Evolutionary conservation across 2,329 filamentous ascomycete genomes (phyloP).

Genomic region (Fusarium hainanense): DNA sequence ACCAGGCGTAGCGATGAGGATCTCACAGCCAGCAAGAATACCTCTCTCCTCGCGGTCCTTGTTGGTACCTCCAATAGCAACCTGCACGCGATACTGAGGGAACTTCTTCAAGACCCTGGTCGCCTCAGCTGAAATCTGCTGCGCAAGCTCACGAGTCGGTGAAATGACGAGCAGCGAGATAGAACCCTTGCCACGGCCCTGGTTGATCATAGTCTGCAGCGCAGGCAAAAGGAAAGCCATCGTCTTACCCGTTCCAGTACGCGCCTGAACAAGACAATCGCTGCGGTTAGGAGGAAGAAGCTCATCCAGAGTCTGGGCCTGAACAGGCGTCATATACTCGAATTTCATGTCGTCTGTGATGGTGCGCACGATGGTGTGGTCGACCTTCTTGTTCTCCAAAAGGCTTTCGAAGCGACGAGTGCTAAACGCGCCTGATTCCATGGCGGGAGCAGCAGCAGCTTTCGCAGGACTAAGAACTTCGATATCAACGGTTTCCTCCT

Average conservation of each 20-base stretch:
- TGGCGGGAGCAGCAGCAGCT: neutral
- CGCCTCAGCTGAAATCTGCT: slow-evolving; percentile 78
- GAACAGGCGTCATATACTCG: slow-evolving; percentile 66
- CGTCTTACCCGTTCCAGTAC: slow-evolving; percentile 89
- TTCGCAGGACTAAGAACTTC: neutral
- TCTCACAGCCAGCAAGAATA: slow-evolving; percentile 78
- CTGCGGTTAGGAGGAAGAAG: slow-evolving; percentile 58
- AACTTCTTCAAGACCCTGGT: slow-evolving; percentile 76
- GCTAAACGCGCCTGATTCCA: neutral
- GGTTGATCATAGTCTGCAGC: slow-evolving; percentile 77
- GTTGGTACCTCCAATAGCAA: slow-evolving; percentile 84
- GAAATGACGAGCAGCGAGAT: slow-evolving; percentile 74
- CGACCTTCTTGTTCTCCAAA: slow-evolving; percentile 53
- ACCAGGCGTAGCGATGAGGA: slow-evolving; percentile 84
- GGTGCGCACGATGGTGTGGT: slow-evolving; percentile 60
- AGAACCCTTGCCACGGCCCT: slow-evolving; percentile 47
- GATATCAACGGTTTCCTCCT: neutral
- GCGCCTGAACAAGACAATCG: slow-evolving; percentile 80
- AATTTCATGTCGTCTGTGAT: slow-evolving; percentile 62
- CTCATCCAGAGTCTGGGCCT: slow-evolving; percentile 62
- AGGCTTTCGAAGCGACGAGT: slow-evolving; percentile 60
- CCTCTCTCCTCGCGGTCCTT: slow-evolving; percentile 77
- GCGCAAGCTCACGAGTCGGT: slow-evolving; percentile 76
- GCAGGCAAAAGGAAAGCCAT: slow-evolving; percentile 85
- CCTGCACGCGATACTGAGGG: slow-evolving; percentile 78